Percentiles rank a stretch among this genome's conserved stretches.
Evolutionary conservation across 345 rosid species (phyloP).

Genomic region (Eutrema heterophyllum): DNA sequence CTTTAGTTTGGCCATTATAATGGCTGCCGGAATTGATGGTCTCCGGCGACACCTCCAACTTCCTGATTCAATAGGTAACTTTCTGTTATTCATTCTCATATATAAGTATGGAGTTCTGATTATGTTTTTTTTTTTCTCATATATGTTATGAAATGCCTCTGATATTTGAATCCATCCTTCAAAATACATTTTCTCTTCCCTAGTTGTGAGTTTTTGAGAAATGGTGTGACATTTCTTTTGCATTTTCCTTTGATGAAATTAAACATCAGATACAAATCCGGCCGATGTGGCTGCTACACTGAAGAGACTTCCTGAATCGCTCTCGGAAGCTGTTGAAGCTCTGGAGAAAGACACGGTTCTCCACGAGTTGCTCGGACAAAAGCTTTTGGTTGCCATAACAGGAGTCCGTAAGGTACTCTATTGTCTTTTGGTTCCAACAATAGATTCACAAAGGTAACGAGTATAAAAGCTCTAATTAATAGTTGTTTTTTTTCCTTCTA

Average conservation of each 20-base stretch:
- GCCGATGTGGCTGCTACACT: conserved; percentile 44
- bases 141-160: not conserved
- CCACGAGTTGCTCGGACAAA: conserved; percentile 61
- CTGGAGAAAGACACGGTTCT: conserved; percentile 49
- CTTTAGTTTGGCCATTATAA: conserved; percentile 66
- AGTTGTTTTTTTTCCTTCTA: not conserved
- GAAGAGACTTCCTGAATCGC: conserved; percentile 66
- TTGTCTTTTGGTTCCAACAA: not conserved
- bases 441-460: not conserved
- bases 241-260: conserved; percentile 6
- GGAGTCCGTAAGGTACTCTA: conserved; percentile 78
- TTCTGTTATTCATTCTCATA: not conserved
- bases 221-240: no score
- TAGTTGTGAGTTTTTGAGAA: no score
- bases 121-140: not conserved
- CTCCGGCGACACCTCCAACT: conserved; percentile 59
- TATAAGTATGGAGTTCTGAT: not conserved
- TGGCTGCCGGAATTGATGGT: conserved; percentile 93
- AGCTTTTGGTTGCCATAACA: conserved; percentile 64
- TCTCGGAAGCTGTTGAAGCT: conserved; percentile 69
- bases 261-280: conserved; percentile 63
- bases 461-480: not conserved
- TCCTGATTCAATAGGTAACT: conserved; percentile 74
- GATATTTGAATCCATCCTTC: no score
- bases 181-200: not conserved